These are phyloP conservation scores for Noccaea caerulescens DNA, from an alignment of 345 rosid species.

Conservation along the genomic window DNA sequence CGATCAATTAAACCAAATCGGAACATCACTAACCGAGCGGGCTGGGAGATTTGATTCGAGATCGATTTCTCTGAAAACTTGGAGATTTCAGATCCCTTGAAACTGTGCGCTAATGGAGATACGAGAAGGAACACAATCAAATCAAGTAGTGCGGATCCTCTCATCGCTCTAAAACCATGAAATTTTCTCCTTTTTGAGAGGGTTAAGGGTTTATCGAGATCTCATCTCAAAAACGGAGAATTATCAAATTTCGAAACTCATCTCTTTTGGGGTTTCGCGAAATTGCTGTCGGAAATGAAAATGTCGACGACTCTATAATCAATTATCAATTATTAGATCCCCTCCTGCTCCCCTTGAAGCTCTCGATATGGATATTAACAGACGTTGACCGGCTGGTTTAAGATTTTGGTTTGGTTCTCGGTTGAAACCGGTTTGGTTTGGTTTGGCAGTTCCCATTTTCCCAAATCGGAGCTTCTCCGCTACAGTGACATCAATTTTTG, in stretches of 20 bases:
- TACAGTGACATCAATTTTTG: background rate
- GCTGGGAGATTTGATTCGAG: constrained; percentile 48
- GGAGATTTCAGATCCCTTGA: constrained; percentile 50
- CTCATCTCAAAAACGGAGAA: background rate
- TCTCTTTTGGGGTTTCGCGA: background rate
- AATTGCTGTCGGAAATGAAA: constrained; percentile 27
- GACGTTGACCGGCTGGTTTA: constrained; percentile 4
- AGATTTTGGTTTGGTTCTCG: background rate
- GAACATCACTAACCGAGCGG: constrained; percentile 48
- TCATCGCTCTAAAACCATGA: constrained; percentile 51
- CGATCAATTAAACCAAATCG: background rate
- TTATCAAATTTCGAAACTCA: background rate
- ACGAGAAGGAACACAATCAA: constrained; percentile 46
- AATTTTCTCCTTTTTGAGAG: constrained; percentile 6
- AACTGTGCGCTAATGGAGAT: constrained; percentile 43
- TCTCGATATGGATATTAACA: constrained; percentile 12
- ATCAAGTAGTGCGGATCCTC: constrained; percentile 48
- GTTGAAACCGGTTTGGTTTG: constrained; percentile 8
- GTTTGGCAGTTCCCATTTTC: background rate
- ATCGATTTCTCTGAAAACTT: constrained; percentile 47
- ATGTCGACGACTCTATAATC: background rate
- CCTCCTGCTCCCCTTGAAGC: background rate
- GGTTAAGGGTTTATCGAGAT: constrained; percentile 31
- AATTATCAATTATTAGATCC: too few relatives aligned
- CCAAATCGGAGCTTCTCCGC: background rate